Evolutionary conservation across 2,329 filamentous ascomycete genomes (phyloP).

Genomic region (Annulohypoxylon truncatum): DNA sequence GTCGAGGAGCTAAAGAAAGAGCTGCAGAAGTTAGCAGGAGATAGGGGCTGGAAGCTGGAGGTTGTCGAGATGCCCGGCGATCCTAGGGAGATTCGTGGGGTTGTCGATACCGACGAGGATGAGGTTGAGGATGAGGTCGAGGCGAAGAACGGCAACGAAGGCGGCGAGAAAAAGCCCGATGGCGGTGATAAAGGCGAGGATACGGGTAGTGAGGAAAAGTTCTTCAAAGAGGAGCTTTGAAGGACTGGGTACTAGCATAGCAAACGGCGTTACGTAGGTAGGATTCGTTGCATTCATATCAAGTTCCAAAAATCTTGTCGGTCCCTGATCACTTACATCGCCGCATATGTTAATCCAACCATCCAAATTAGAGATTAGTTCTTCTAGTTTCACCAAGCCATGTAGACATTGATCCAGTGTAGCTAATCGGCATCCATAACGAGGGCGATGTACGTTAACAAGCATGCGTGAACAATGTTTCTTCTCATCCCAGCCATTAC

Average conservation of each 20-base stretch:
- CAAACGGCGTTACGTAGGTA: constrained; percentile 36
- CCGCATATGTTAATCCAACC: background rate
- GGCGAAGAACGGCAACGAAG: constrained; percentile 57
- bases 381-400: background rate
- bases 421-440: background rate
- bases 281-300: constrained; percentile 16
- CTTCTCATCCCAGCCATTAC: background rate
- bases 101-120: constrained; percentile 70
- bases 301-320: background rate
- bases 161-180: constrained; percentile 62
- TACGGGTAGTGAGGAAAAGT: constrained; percentile 61
- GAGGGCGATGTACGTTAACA: constrained; percentile 11
- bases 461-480: background rate
- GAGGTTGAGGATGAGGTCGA: background rate
- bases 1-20: constrained; percentile 77
- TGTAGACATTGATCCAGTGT: background rate
- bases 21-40: constrained; percentile 75
- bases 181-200: constrained; percentile 41
- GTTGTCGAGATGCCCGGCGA: constrained; percentile 75
- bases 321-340: background rate
- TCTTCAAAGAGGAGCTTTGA: constrained; percentile 66
- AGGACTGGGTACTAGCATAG: constrained; percentile 36
- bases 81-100: constrained; percentile 74
- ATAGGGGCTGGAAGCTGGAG: constrained; percentile 83
- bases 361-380: background rate